A percentile compares a stretch with the other conserved stretches of the same genome.
phyloP scores from a whole-genome alignment of 371 early-diverging fungal genomes.

The Aphelidium insulamus region DNA sequence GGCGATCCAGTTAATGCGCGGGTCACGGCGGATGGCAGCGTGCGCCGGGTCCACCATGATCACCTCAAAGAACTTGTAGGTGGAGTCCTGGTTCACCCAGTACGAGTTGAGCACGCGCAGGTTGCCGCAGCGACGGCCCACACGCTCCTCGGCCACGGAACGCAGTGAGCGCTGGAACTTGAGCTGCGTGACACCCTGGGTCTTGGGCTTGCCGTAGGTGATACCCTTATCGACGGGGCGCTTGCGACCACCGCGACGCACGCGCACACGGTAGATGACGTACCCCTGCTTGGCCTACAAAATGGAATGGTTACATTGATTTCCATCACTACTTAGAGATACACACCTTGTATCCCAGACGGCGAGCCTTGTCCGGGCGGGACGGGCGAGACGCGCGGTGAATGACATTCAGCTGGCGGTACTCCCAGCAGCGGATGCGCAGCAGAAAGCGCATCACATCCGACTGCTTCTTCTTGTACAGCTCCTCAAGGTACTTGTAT shows the following conservation, averaged over 20 bases:
- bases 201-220: conserved; percentile 91
- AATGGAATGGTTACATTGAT: background rate
- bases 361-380: conserved; percentile 96
- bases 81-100: conserved; percentile 97
- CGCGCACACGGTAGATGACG: conserved; percentile 91
- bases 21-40: conserved; percentile 92
- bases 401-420: conserved; percentile 87
- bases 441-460: conserved; percentile 96
- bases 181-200: conserved; percentile 92
- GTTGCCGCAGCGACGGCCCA: conserved; percentile 83
- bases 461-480: conserved; percentile 96
- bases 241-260: conserved; percentile 96
- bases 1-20: conserved; percentile 97
- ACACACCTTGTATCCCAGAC: conserved; percentile 79
- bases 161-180: conserved; percentile 87
- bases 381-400: conserved; percentile 95
- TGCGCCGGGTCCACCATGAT: conserved; percentile 93
- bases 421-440: conserved; percentile 97
- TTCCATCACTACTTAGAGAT: background rate
- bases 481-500: conserved; percentile 91
- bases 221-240: conserved; percentile 91
- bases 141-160: conserved; percentile 88
- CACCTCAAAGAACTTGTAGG: conserved; percentile 97
- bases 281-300: conserved; percentile 84
- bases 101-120: conserved; percentile 95